Percentiles rank a stretch among this genome's conserved stretches.
These are phyloP conservation scores for Trametes sanguinea DNA, from an alignment of 768 basidiomycete genomes.

Conservation along the genomic window DNA sequence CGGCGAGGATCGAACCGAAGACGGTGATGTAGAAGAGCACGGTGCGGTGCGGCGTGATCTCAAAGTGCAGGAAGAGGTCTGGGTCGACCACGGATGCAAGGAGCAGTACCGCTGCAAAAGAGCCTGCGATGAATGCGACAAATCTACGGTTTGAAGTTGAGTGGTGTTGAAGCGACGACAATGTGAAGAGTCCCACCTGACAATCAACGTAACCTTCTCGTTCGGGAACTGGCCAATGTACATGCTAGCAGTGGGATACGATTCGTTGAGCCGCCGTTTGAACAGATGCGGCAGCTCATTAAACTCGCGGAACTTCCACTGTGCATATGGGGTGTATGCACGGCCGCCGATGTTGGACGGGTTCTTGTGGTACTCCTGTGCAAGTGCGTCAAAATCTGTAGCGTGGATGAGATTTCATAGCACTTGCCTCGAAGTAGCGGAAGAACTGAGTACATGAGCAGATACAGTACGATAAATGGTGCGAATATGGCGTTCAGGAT, in stretches of 20 bases:
- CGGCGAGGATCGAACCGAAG: conserved; percentile 86
- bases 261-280: conserved; percentile 79
- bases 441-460: conserved; percentile 99
- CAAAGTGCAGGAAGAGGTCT: conserved; percentile 90
- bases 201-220: conserved; percentile 84
- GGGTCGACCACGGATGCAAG: conserved; percentile 92
- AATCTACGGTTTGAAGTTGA: conserved; percentile 55
- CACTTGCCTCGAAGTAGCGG: conserved; percentile 93
- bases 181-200: conserved; percentile 63
- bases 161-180: background rate
- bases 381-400: conserved; percentile 14
- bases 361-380: conserved; percentile 97
- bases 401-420: too few relatives aligned
- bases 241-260: conserved; percentile 87
- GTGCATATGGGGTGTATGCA: conserved; percentile 90
- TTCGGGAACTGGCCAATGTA: conserved; percentile 99
- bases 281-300: conserved; percentile 97
- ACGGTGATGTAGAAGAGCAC: conserved; percentile 91
- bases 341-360: conserved; percentile 93
- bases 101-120: conserved; percentile 93
- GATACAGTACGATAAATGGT: conserved; percentile 95
- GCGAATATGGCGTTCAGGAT: conserved; percentile 93
- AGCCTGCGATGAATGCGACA: conserved; percentile 93
- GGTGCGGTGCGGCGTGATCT: conserved; percentile 90
- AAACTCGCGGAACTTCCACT: conserved; percentile 99